A percentile compares a stretch with the other conserved stretches of the same genome.
These are phyloP conservation scores for Emergomyces pasteurianus DNA, from an alignment of 2,329 filamentous ascomycete genomes.

Conservation along the genomic window DNA sequence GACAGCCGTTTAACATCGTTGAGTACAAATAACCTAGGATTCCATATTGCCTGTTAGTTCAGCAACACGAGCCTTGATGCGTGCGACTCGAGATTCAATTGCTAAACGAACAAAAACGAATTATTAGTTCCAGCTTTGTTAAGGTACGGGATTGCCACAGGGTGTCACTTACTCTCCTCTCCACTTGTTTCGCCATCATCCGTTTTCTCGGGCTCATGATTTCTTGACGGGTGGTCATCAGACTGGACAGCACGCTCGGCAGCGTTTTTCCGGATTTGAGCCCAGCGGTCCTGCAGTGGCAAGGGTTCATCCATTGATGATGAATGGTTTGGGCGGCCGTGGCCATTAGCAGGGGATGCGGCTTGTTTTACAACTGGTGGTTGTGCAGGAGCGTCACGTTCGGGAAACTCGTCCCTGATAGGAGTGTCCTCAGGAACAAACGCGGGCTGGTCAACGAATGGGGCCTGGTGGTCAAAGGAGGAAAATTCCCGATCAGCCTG, in stretches of 20 bases:
- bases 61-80: conserved; percentile 94
- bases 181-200: conserved; percentile 87
- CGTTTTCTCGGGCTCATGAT: conserved; percentile 46
- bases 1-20: not conserved
- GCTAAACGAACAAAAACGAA: conserved; percentile 41
- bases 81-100: conserved; percentile 89
- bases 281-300: conserved; percentile 67
- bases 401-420: conserved; percentile 4
- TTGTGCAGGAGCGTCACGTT: conserved; percentile 11
- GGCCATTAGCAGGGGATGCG: conserved; percentile 7
- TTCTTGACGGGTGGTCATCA: conserved; percentile 52
- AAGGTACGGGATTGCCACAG: not conserved
- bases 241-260: conserved; percentile 62
- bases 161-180: conserved; percentile 69
- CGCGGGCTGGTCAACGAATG: conserved; percentile 72
- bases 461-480: conserved; percentile 70
- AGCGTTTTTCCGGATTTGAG: conserved; percentile 89
- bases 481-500: conserved; percentile 42
- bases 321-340: conserved; percentile 13
- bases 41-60: conserved; percentile 84
- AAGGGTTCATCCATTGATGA: conserved; percentile 9
- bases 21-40: conserved; percentile 15
- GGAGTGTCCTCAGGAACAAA: conserved; percentile 54
- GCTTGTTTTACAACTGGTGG: conserved; percentile 5
- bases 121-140: not conserved